Percentiles rank a stretch among this genome's conserved stretches.
Evolutionary conservation across 1,284 basidiomycete species (phyloP).

Genomic region (Trametes sp.): DNA sequence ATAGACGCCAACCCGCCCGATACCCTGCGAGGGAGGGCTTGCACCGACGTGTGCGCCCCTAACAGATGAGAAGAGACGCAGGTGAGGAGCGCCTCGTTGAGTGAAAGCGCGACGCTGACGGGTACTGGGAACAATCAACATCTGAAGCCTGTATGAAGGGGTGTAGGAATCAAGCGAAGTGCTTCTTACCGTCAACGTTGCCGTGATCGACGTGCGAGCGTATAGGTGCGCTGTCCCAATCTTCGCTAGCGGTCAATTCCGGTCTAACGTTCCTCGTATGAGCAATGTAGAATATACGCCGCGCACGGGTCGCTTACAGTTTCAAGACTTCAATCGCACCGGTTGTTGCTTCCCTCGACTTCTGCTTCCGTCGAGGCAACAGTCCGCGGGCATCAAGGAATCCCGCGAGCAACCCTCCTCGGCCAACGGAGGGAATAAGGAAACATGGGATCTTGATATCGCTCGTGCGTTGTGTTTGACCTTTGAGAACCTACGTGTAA

Average conservation of each 20-base stretch:
- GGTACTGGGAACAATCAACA: conserved; percentile 50
- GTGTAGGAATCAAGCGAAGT: neutral
- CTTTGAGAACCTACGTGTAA: conserved; percentile 10
- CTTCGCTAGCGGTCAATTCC: conserved; percentile 57
- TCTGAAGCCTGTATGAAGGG: neutral
- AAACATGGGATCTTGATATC: conserved; percentile 51
- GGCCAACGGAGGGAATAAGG: conserved; percentile 41
- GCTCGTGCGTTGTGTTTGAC: conserved; percentile 50
- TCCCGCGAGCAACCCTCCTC: conserved; percentile 49
- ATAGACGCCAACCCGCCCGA: conserved; percentile 23
- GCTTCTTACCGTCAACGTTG: conserved; percentile 44
- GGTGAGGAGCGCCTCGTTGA: conserved; percentile 62
- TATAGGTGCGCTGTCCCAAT: conserved; percentile 58
- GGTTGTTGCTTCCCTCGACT: conserved; percentile 50
- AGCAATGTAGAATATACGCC: no score
- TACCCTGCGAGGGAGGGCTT: conserved; percentile 52
- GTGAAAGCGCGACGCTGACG: conserved; percentile 58
- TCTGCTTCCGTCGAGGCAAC: conserved; percentile 43
- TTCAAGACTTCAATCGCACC: conserved; percentile 61
- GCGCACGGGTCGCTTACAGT: conserved; percentile 50
- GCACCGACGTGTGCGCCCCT: conserved; percentile 51
- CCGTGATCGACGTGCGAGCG: conserved; percentile 49
- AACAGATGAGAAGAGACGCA: conserved; percentile 53
- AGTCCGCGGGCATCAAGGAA: conserved; percentile 53
- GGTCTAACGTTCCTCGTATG: conserved; percentile 47